Percentiles rank a stretch among this genome's conserved stretches.
Conservation (phyloP, 2,329 filamentous ascomycete species). For the Calonectria crousiana region DNA sequence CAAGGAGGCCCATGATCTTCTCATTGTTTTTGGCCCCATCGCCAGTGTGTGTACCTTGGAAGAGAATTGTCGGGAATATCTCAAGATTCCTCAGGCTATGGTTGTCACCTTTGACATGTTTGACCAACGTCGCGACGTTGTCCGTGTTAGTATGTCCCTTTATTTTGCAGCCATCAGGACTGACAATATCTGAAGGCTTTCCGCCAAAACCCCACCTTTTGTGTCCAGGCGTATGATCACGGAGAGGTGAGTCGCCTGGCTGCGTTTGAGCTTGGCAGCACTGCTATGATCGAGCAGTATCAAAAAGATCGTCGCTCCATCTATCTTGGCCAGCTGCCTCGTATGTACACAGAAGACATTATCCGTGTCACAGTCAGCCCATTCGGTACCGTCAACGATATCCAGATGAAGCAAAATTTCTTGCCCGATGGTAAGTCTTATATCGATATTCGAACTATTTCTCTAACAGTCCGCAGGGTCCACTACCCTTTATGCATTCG, state of each 20-base stretch:
- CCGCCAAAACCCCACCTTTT: not conserved
- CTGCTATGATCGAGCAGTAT: slow-evolving; percentile 46
- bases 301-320: slow-evolving; percentile 60
- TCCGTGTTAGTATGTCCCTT: slow-evolving; percentile 54
- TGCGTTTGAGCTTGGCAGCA: not conserved
- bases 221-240: slow-evolving; percentile 25
- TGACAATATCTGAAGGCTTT: not conserved
- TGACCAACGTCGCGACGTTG: slow-evolving; percentile 63
- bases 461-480: slow-evolving; percentile 35
- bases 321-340: slow-evolving; percentile 61
- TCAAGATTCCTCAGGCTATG: slow-evolving; percentile 54
- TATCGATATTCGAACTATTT: not conserved
- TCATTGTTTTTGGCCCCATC: slow-evolving; percentile 60
- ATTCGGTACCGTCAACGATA: slow-evolving; percentile 51
- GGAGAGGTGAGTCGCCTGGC: slow-evolving; percentile 23
- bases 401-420: slow-evolving; percentile 19
- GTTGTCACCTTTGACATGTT: slow-evolving; percentile 65
- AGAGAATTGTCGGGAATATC: slow-evolving; percentile 45
- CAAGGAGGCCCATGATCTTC: slow-evolving; percentile 58
- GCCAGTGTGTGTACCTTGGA: slow-evolving; percentile 53
- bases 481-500: slow-evolving; percentile 49
- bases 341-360: slow-evolving; percentile 49
- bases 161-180: not conserved
- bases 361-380: slow-evolving; percentile 52
- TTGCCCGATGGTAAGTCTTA: slow-evolving; percentile 28